Evolutionary conservation across 352 stramenopile species (phyloP).

Genomic region (Globisporangium irregulare): DNA sequence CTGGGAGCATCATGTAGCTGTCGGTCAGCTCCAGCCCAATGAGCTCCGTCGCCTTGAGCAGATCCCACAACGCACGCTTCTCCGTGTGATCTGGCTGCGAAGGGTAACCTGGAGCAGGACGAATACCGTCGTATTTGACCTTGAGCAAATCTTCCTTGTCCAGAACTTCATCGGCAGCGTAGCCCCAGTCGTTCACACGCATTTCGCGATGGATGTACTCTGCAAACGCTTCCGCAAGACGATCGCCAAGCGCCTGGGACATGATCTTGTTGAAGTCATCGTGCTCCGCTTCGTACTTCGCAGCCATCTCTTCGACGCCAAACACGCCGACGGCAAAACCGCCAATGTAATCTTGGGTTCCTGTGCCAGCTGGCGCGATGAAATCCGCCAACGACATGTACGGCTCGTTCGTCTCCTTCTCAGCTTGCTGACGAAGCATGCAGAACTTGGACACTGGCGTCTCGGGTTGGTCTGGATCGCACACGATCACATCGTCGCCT

Average conservation of each 20-base stretch:
- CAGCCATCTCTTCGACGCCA: constrained; percentile 92
- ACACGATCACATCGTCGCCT: constrained; percentile 95
- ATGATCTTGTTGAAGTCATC: constrained; percentile 99
- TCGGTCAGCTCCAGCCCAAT: constrained; percentile 92
- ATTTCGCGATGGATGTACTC: constrained; percentile 97
- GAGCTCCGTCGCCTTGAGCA: constrained; percentile 93
- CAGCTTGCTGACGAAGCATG: constrained; percentile 96
- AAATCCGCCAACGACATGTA: constrained; percentile 96
- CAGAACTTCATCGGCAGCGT: constrained; percentile 90
- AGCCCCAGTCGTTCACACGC: constrained; percentile 94
- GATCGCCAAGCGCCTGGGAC: constrained; percentile 83
- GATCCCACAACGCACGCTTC: constrained; percentile 95
- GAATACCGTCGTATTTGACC: constrained; percentile 98
- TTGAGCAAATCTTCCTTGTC: constrained; percentile 94
- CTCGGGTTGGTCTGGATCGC: constrained; percentile 76
- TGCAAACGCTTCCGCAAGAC: constrained; percentile 90
- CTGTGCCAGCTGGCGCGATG: constrained; percentile 65
- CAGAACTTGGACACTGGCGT: constrained; percentile 90
- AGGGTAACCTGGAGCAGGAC: constrained; percentile 96
- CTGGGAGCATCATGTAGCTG: constrained; percentile 96
- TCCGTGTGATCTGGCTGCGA: constrained; percentile 98
- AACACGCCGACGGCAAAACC: constrained; percentile 96
- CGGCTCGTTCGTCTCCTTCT: constrained; percentile 95
- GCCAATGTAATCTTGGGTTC: constrained; percentile 51
- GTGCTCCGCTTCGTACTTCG: constrained; percentile 91